Conservation (phyloP, 2,329 filamentous ascomycete genomes). For the Hirsutella thompsonii region DNA sequence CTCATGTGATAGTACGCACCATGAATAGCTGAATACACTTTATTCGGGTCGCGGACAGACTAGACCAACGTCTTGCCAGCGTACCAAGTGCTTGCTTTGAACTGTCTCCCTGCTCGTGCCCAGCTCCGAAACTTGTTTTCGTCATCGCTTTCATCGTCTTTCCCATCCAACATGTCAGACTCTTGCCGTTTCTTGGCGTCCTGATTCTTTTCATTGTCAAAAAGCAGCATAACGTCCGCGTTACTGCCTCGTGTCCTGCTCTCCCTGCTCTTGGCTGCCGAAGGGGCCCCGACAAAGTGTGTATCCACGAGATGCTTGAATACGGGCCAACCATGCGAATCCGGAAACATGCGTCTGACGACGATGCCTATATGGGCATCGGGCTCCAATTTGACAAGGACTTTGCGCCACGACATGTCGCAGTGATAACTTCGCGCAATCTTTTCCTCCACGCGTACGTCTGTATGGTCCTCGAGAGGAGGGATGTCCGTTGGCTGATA, state of each 20-base stretch:
- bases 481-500: slow-evolving; percentile 93
- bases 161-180: background rate
- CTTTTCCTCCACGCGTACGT: slow-evolving; percentile 90
- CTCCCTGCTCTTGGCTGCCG: background rate
- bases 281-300: background rate
- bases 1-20: too few relatives aligned
- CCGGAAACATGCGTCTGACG: slow-evolving; percentile 90
- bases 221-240: background rate
- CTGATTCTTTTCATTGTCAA: background rate
- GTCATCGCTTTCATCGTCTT: background rate
- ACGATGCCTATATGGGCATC: slow-evolving; percentile 70
- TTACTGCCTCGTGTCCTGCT: background rate
- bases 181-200: background rate
- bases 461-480: slow-evolving; percentile 23
- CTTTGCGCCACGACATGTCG: slow-evolving; percentile 89
- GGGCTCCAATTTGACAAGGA: slow-evolving; percentile 86
- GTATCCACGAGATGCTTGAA: slow-evolving; percentile 40
- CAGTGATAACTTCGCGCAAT: slow-evolving; percentile 92
- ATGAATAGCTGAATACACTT: too few relatives aligned
- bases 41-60: too few relatives aligned
- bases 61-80: background rate
- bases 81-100: background rate
- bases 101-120: background rate
- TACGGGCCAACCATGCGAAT: slow-evolving; percentile 96
- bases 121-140: background rate